Percentiles rank a stretch among this genome's conserved stretches.
Conservation (phyloP, 495 filamentous ascomycete genomes). For the Glarea lozoyensis region DNA sequence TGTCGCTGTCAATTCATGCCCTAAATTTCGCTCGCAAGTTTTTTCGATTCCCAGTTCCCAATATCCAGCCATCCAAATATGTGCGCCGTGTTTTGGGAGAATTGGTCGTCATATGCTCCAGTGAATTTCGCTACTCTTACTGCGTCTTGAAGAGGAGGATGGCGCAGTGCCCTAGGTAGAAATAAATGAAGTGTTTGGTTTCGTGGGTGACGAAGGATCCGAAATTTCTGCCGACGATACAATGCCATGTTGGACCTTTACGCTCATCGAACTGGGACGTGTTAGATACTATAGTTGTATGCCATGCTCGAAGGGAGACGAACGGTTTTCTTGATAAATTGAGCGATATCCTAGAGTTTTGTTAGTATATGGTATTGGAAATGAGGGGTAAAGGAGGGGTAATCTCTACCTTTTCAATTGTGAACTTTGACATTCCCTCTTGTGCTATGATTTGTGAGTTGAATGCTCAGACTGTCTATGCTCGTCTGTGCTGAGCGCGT, state of each 20-base stretch:
- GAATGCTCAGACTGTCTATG: no score
- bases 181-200: slow-evolving; percentile 99
- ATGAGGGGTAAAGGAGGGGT: not conserved
- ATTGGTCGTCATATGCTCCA: not conserved
- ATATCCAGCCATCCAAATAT: not conserved
- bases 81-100: no score
- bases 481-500: not conserved
- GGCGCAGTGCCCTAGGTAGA: slow-evolving; percentile 97
- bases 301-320: not conserved
- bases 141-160: slow-evolving; percentile 99
- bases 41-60: no score
- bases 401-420: slow-evolving; percentile 86
- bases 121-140: slow-evolving; percentile 32
- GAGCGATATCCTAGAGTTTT: slow-evolving; percentile 71
- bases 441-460: slow-evolving; percentile 54
- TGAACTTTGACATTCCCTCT: slow-evolving; percentile 87
- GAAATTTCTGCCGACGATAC: slow-evolving; percentile 97
- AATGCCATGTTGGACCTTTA: slow-evolving; percentile 96
- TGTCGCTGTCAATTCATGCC: no score
- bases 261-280: slow-evolving; percentile 69
- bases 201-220: slow-evolving; percentile 99
- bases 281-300: not conserved
- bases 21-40: no score
- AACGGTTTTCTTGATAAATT: slow-evolving; percentile 94
- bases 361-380: slow-evolving; percentile 3